A percentile compares a stretch with the other conserved stretches of the same genome.
Conservation (phyloP, 805 yeast genomes). For the Tetrapisispora phaffii region DNA sequence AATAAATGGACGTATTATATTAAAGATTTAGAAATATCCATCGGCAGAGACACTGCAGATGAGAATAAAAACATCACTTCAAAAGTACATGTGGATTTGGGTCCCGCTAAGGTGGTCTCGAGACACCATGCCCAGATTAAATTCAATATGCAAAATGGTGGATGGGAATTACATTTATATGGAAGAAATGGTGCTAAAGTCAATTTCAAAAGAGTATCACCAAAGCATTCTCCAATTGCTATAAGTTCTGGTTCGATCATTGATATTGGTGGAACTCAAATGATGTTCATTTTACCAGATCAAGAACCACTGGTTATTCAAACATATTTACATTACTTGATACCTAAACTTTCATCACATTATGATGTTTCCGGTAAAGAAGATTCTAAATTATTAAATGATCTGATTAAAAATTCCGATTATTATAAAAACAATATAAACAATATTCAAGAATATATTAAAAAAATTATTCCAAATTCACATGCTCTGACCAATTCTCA, state of each 20-base stretch:
- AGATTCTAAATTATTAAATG: slow-evolving; percentile 16
- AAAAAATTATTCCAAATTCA: neutral
- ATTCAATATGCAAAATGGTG: slow-evolving; percentile 61
- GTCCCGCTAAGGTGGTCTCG: slow-evolving; percentile 95
- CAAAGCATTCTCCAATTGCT: slow-evolving; percentile 36
- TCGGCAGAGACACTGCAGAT: slow-evolving; percentile 72
- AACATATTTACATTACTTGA: slow-evolving; percentile 26
- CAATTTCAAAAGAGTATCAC: slow-evolving; percentile 44
- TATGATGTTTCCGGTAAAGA: slow-evolving; percentile 9
- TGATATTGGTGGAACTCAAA: slow-evolving; percentile 95
- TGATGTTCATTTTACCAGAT: slow-evolving; percentile 97
- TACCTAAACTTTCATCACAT: slow-evolving; percentile 21
- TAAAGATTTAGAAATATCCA: slow-evolving; percentile 58
- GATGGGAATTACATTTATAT: slow-evolving; percentile 74
- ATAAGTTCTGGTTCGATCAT: slow-evolving; percentile 80
- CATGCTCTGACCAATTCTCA: neutral
- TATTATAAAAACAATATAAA: slow-evolving; percentile 10
- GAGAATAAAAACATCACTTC: slow-evolving; percentile 5
- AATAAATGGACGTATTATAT: slow-evolving; percentile 90
- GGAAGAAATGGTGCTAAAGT: slow-evolving; percentile 94
- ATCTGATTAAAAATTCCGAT: slow-evolving; percentile 16
- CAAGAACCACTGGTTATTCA: slow-evolving; percentile 58
- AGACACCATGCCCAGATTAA: slow-evolving; percentile 80
- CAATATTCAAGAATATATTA: slow-evolving; percentile 2
- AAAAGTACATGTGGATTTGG: slow-evolving; percentile 60